These are phyloP conservation scores for Funneliformis geosporum DNA, from an alignment of 192 early-diverging fungal genomes.

Conservation along the genomic window DNA sequence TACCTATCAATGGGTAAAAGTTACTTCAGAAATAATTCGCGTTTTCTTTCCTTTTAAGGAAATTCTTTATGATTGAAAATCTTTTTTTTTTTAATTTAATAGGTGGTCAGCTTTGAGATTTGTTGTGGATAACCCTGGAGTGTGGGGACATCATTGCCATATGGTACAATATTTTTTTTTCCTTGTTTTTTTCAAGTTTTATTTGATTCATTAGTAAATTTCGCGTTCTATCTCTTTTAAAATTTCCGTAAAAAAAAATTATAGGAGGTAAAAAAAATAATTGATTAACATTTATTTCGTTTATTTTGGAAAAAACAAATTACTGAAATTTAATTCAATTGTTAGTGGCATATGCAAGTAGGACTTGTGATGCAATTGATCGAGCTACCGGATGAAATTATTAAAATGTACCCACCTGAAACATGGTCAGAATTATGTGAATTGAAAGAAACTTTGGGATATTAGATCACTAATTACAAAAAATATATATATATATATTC, in stretches of 20 bases:
- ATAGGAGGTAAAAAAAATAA: not conserved
- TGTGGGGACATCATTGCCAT: conserved; percentile 89
- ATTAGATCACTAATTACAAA: no score
- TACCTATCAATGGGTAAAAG: conserved; percentile 36
- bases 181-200: not conserved
- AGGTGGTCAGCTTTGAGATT: conserved; percentile 63
- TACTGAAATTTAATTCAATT: conserved; percentile 19
- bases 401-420: conserved; percentile 29
- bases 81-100: not conserved
- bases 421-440: not conserved
- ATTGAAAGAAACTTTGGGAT: no score
- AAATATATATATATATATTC: no score
- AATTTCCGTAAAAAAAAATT: not conserved
- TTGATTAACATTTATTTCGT: no score
- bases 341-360: conserved; percentile 48
- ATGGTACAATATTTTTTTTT: conserved; percentile 58
- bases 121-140: conserved; percentile 78
- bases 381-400: conserved; percentile 40
- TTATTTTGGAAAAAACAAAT: no score
- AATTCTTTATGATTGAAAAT: no score
- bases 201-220: not conserved
- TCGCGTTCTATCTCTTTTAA: not conserved
- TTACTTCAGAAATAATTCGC: no score
- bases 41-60: not conserved
- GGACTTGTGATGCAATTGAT: conserved; percentile 47